A percentile compares a stretch with the other conserved stretches of the same genome.
Conservation (phyloP, 371 early-diverging fungal genomes). For the Circinella minor region DNA sequence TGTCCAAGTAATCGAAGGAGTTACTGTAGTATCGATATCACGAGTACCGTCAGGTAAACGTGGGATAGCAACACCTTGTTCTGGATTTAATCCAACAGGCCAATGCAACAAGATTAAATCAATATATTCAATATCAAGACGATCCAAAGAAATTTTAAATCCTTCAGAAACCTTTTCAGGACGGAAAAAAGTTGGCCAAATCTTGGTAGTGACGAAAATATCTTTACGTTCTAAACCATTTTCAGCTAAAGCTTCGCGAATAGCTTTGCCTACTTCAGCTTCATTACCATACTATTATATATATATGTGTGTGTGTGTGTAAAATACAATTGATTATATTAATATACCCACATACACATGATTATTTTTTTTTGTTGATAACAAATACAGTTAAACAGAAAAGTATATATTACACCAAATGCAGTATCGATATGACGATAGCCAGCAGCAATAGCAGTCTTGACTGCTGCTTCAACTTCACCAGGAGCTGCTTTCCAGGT, state of each 20-base stretch:
- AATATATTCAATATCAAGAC: conserved; percentile 66
- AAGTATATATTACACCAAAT: conserved; percentile 20
- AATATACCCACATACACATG: no score
- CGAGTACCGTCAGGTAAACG: conserved; percentile 42
- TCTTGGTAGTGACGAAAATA: conserved; percentile 91
- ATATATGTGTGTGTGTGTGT: neutral
- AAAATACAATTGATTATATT: neutral
- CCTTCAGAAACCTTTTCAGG: conserved; percentile 53
- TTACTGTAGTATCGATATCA: conserved; percentile 34
- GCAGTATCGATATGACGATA: conserved; percentile 69
- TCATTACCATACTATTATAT: conserved; percentile 69
- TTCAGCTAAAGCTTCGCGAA: conserved; percentile 57
- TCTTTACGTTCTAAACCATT: conserved; percentile 62
- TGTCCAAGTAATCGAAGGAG: conserved; percentile 50
- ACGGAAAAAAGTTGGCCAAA: conserved; percentile 66
- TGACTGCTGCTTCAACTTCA: conserved; percentile 43
- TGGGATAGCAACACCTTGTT: conserved; percentile 33
- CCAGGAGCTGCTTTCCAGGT: conserved; percentile 54
- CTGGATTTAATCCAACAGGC: conserved; percentile 48
- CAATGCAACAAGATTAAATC: conserved; percentile 71
- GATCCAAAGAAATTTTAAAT: conserved; percentile 52
- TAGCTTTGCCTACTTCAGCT: conserved; percentile 66
- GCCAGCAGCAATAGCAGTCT: conserved; percentile 44
- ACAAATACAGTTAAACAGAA: neutral
- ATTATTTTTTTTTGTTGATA: neutral